Base-by-base conservation (phyloP, 2,329 filamentous ascomycete genomes). In the Diplodia seriata region DNA sequence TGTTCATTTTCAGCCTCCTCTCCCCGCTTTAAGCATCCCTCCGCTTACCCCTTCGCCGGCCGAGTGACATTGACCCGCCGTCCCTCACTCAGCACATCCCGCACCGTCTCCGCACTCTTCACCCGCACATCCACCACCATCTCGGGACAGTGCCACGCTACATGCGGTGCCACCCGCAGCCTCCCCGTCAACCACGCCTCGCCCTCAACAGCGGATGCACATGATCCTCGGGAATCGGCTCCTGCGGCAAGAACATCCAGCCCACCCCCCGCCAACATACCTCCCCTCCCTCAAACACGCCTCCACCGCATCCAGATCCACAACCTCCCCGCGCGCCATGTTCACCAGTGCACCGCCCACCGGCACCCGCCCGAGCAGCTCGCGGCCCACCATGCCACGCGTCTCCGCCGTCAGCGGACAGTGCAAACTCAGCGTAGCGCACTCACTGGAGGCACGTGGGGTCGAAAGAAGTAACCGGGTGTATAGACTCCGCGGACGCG, bases 201-300 rank as follows among this genome's bases (percentile, higher is more conserved):
- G 47, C 47, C 47, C 18, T 50, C n/a, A 50, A 2, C 47, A 50
- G 18, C 47, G n/a, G 1, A 50, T 50, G 15, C n/a, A 50, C 47
- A 9, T 23, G 14, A 14, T 50, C 47, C 47, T 50, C 47, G 5
- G 47, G 47, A 50, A 50, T 50, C 23, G 82, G 82, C 68, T 84
- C 82, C 12, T 74, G 72, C 36, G 74, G 73, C 67, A 83, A 81
- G n/a, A 9, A 84, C 82, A 74, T 84, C 82, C 9, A 79, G 78
- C 47, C 79, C 82, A 12, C n/a, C 81, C 2, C 82, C 81, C 4
- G 77, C 75, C 55, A 83, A 80, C 68, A 71, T 71, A 12, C 74
- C 74, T 23, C 78, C 72, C 49, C 73, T 75, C 23, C 64, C 23
- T 23, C 23, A 84, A 71, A 4, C 81, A 81, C 26, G 70, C 71